Evolutionary conservation across 1,139 yeast genomes (phyloP).

Genomic region (Neolecta irregularis): DNA sequence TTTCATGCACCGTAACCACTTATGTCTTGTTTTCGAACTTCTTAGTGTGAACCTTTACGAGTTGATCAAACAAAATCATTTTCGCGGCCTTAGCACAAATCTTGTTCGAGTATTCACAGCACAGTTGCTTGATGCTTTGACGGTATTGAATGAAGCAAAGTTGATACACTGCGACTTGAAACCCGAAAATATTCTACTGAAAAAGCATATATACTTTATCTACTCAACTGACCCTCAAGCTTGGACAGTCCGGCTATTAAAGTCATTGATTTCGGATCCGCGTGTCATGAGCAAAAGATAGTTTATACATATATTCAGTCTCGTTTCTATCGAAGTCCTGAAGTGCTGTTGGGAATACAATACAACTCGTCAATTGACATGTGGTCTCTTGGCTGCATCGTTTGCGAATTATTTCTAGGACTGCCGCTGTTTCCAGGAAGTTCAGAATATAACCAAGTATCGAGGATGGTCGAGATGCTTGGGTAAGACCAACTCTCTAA

Average conservation of each 20-base stretch:
- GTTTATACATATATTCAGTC: constrained; percentile 90
- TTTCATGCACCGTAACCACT: constrained; percentile 81
- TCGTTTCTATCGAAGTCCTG: constrained; percentile 90
- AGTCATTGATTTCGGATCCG: constrained; percentile 91
- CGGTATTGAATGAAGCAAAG: constrained; percentile 65
- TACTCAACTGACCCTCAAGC: constrained; percentile 7
- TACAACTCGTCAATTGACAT: constrained; percentile 64
- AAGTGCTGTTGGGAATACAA: constrained; percentile 79
- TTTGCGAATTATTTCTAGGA: constrained; percentile 85
- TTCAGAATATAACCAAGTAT: constrained; percentile 80
- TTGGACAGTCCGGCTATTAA: constrained; percentile 80
- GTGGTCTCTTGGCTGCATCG: constrained; percentile 97
- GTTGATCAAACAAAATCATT: constrained; percentile 80
- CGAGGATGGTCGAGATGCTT: constrained; percentile 65
- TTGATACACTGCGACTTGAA: constrained; percentile 91
- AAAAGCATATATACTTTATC: constrained; percentile 26
- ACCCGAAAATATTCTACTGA: constrained; percentile 81
- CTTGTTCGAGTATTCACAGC: constrained; percentile 61
- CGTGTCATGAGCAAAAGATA: constrained; percentile 83
- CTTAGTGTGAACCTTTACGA: constrained; percentile 82
- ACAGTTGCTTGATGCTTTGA: constrained; percentile 68
- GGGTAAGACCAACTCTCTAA: constrained; percentile 28
- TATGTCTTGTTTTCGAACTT: constrained; percentile 82
- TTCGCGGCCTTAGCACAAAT: constrained; percentile 74
- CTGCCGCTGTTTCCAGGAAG: constrained; percentile 91